Conservation (phyloP, 805 yeast genomes). For the Myxozyma mucilagina region DNA sequence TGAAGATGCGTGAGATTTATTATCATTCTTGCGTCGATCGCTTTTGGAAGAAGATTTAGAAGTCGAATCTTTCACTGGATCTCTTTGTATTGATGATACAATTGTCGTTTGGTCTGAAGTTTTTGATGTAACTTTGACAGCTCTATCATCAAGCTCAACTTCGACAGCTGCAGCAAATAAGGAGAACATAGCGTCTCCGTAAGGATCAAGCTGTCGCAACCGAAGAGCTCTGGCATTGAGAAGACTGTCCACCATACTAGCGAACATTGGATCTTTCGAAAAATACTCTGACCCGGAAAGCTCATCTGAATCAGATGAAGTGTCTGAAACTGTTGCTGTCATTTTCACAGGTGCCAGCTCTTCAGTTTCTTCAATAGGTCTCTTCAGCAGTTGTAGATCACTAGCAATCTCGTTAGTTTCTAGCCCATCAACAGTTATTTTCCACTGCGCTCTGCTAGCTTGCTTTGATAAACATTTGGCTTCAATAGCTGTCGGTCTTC, state of each 20-base stretch:
- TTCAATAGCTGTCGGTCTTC: background rate
- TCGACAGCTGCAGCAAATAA: conserved; percentile 6
- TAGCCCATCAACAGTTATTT: background rate
- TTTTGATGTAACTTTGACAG: background rate
- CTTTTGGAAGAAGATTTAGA: background rate
- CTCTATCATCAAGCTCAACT: background rate
- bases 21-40: too few relatives aligned
- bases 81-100: background rate
- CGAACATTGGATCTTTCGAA: background rate
- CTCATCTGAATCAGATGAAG: conserved; percentile 3
- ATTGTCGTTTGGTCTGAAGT: background rate
- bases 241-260: background rate
- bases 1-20: too few relatives aligned
- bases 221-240: conserved; percentile 2
- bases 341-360: background rate
- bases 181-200: background rate
- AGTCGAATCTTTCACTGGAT: background rate
- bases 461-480: background rate
- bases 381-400: background rate
- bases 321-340: background rate
- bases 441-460: background rate
- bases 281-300: background rate
- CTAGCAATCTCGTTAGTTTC: background rate
- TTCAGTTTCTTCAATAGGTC: background rate
- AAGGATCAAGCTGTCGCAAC: background rate